These are phyloP conservation scores for Candida caryicola DNA, from an alignment of 805 yeast genomes.

Conservation along the genomic window DNA sequence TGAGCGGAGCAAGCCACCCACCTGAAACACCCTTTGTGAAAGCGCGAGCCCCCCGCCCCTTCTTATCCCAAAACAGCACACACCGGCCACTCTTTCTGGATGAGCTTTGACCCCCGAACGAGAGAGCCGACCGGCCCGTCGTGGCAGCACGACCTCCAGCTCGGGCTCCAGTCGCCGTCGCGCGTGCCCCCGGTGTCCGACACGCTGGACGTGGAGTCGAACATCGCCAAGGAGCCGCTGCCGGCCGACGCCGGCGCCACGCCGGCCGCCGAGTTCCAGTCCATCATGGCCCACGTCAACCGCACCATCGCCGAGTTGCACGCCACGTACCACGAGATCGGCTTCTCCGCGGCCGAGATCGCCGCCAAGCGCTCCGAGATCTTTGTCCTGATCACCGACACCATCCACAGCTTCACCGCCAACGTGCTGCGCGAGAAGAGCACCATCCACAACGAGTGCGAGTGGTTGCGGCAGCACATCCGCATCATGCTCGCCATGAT, in stretches of 20 bases:
- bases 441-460: constrained; percentile 41
- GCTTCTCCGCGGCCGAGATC: constrained; percentile 51
- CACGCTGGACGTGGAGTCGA: constrained; percentile 9
- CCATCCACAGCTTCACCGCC: constrained; percentile 41
- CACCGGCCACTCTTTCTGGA: too few species aligned
- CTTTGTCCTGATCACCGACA: constrained; percentile 47
- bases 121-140: not conserved
- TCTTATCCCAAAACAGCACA: constrained; percentile 2
- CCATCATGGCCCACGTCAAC: constrained; percentile 33
- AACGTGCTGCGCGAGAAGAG: constrained; percentile 35
- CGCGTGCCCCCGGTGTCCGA: constrained; percentile 1
- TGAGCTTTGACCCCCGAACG: not conserved
- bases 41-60: too few species aligned
- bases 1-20: too few species aligned
- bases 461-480: constrained; percentile 45
- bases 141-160: not conserved
- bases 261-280: constrained; percentile 22
- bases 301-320: constrained; percentile 42
- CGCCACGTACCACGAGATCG: constrained; percentile 49
- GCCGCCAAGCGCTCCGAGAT: constrained; percentile 47
- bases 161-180: not conserved
- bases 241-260: constrained; percentile 2
- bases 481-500: constrained; percentile 39
- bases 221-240: constrained; percentile 3
- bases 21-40: too few species aligned